phyloP scores from a whole-genome alignment of 495 filamentous ascomycete species.

The Neurospora cerealis region DNA sequence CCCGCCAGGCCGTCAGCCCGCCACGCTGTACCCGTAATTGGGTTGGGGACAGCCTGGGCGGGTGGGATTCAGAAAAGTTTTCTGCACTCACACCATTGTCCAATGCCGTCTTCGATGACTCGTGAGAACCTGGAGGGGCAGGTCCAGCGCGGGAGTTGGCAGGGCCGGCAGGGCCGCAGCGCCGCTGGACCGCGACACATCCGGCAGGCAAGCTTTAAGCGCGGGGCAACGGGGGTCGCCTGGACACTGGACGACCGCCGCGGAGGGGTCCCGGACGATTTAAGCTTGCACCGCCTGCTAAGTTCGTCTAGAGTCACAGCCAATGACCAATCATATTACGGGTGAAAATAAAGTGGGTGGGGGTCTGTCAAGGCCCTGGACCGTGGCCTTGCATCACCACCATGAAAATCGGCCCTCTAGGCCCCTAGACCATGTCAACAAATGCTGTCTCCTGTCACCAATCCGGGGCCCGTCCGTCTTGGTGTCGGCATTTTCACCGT shows the following conservation, averaged over 20 bases:
- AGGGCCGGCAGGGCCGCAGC: neutral
- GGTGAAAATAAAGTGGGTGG: neutral
- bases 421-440: neutral
- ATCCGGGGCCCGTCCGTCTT: neutral
- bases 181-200: neutral
- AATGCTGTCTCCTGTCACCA: neutral
- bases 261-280: neutral
- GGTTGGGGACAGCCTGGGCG: neutral
- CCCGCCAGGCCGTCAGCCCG: neutral
- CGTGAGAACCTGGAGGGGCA: neutral
- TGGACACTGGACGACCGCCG: neutral
- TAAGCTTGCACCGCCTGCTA: neutral
- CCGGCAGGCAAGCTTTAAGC: neutral
- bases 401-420: neutral
- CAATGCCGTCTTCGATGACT: neutral
- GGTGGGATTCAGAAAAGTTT: neutral
- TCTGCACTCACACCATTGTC: neutral
- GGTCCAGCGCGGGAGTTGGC: neutral
- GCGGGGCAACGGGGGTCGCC: neutral
- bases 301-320: neutral
- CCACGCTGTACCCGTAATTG: neutral
- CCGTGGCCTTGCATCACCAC: neutral
- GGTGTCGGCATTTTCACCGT: neutral
- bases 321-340: neutral
- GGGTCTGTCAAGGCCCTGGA: neutral